These are phyloP conservation scores for Lepiota brunneoincarnata DNA, from an alignment of 768 basidiomycete genomes.

Conservation along the genomic window DNA sequence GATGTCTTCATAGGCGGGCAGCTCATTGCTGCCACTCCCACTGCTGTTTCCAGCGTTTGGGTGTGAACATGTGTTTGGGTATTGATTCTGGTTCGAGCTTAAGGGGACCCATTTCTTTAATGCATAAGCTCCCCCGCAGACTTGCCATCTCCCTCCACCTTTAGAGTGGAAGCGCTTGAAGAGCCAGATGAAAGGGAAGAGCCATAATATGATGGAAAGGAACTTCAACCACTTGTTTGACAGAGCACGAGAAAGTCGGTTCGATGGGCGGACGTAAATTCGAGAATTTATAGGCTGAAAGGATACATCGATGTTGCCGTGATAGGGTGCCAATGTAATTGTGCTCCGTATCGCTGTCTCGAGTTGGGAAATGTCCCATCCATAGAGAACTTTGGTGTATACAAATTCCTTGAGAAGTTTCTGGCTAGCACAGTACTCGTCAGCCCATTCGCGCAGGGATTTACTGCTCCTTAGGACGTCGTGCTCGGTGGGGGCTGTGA, in stretches of 20 bases:
- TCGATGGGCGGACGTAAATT: slow-evolving; percentile 68
- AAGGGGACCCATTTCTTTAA: slow-evolving; percentile 49
- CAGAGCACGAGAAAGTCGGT: slow-evolving; percentile 60
- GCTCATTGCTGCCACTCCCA: neutral
- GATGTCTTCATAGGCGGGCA: slow-evolving; percentile 15
- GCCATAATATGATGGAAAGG: slow-evolving; percentile 61
- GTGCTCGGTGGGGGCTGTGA: slow-evolving; percentile 10
- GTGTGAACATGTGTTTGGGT: too few species aligned
- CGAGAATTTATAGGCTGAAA: slow-evolving; percentile 45
- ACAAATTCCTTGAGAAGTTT: slow-evolving; percentile 78
- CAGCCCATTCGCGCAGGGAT: slow-evolving; percentile 75
- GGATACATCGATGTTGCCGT: slow-evolving; percentile 44
- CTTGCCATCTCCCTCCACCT: slow-evolving; percentile 75
- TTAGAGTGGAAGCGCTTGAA: slow-evolving; percentile 63
- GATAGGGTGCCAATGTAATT: slow-evolving; percentile 41
- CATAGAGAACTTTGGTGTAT: slow-evolving; percentile 60
- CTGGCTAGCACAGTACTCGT: slow-evolving; percentile 71
- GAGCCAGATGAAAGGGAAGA: slow-evolving; percentile 83
- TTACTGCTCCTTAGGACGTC: slow-evolving; percentile 49
- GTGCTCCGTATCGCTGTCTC: slow-evolving; percentile 39
- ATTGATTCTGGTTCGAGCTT: slow-evolving; percentile 20
- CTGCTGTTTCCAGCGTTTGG: neutral
- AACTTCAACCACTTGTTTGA: slow-evolving; percentile 72
- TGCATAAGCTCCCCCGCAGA: slow-evolving; percentile 76
- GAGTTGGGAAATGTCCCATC: slow-evolving; percentile 44